Base-by-base conservation (phyloP, 2,329 filamentous ascomycete species). In the Talaromyces pinophilus region DNA sequence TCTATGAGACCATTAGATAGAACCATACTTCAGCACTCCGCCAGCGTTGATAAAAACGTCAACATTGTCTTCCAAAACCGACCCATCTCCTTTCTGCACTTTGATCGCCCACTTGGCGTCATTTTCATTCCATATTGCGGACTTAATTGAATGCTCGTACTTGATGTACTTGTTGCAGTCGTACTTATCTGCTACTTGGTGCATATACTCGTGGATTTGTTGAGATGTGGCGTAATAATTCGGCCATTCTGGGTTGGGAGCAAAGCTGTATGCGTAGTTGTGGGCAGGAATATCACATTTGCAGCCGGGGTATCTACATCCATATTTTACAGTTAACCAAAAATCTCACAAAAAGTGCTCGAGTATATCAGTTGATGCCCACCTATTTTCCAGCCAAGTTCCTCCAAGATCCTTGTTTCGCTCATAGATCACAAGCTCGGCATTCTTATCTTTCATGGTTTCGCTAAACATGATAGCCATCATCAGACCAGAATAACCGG, bases 171-270 rank as follows among this genome's bases (percentile, higher is more conserved):
- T 44, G 17, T 44, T 44, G 42, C 42, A 44, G 13, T 44, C 42
- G 7, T 44, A 44, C n/a, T 44, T 44, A 44, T 44, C 42, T 5
- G 42, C 42, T 10, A 44, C 42, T 44, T 44, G 17, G 17, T 44
- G 42, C 42, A 44, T 44, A 19, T 44, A 44, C n/a, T n/a, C 42
- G 17, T 44, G 42, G n/a, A 44, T 44, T 10, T 44, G 42, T 7
- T 67, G 46, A 2, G 73, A 71, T 10, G 67, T 60, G 0, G 72
- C 71, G 38, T 74, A 75, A 65, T 70, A 71, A 17, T 68, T 63
- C 2, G 63, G 68, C 68, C 70, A 72, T 38, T 57, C 22, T 42
- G 59, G 33, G 40, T 65, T 65, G 17, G 63, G 38, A 11, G 52
- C 55, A 19, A 65, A 65, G 33, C 52, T 59, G n/a, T 60, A 65